Conservation (phyloP, 306 rosid genomes). For the Pyrus communis region DNA sequence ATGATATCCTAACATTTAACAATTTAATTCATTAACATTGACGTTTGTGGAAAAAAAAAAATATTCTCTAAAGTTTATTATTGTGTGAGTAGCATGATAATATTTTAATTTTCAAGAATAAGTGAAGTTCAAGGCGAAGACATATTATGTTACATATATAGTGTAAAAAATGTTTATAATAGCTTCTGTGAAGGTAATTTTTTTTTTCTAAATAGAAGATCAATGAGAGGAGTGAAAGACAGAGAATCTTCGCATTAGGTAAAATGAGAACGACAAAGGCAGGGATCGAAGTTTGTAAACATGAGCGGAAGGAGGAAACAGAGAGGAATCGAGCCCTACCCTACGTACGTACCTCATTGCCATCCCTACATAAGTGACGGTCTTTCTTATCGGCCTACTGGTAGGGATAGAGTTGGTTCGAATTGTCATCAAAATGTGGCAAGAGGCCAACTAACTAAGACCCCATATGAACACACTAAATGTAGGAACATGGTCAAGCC, state of each 20-base stretch:
- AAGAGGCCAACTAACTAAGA: neutral
- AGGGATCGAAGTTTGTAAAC: neutral
- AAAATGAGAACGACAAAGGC: neutral
- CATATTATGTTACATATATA: neutral
- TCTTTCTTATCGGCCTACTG: neutral
- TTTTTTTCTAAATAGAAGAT: too few species aligned
- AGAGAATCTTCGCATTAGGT: neutral
- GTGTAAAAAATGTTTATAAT: too few species aligned
- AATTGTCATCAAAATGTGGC: neutral
- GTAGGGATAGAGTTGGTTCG: neutral
- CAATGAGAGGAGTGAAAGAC: neutral
- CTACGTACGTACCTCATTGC: neutral
- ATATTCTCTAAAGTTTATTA: too few species aligned
- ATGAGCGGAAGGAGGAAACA: neutral
- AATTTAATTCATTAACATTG: too few species aligned
- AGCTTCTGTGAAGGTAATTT: too few species aligned
- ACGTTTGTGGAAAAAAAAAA: too few species aligned
- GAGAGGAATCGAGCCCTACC: neutral
- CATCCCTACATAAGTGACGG: neutral
- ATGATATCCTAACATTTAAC: too few species aligned
- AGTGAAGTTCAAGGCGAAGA: neutral
- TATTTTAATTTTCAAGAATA: too few species aligned
- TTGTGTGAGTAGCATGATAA: neutral
- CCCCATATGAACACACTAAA: neutral
- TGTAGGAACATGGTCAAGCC: slow-evolving; percentile 5